phyloP scores from a whole-genome alignment of 108 stramenopile species.

The Pseudonitzschia multistriata region DNA sequence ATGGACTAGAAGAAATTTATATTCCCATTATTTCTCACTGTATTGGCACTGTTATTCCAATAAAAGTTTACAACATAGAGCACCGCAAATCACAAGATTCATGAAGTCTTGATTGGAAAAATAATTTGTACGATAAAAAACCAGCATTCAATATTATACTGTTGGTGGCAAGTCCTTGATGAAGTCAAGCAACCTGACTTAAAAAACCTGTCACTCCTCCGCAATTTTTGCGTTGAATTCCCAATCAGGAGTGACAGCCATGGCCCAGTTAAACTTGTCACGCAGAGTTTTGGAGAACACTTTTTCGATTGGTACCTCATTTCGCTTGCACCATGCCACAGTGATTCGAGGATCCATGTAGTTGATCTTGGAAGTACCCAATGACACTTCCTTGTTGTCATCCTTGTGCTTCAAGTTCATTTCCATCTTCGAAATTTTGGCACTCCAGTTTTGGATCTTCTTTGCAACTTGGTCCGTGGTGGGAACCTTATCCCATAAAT shows the following conservation, averaged over 20 bases:
- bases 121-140: too few species aligned
- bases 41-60: too few species aligned
- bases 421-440: constrained; percentile 89
- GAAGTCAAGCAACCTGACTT: not conserved
- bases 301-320: constrained; percentile 94
- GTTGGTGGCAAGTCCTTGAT: not conserved
- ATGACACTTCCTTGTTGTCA: constrained; percentile 98
- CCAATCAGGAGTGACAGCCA: constrained; percentile 95
- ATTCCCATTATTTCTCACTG: too few species aligned
- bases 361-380: constrained; percentile 87
- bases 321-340: constrained; percentile 99
- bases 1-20: too few species aligned
- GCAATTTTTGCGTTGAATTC: constrained; percentile 86
- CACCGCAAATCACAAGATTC: too few species aligned
- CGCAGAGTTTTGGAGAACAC: constrained; percentile 95
- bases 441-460: constrained; percentile 78
- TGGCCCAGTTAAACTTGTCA: constrained; percentile 99
- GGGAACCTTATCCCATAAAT: constrained; percentile 90
- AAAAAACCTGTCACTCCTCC: constrained; percentile 4
- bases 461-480: constrained; percentile 80
- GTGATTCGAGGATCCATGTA: constrained; percentile 99
- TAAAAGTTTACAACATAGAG: too few species aligned
- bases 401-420: constrained; percentile 96
- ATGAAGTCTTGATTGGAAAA: too few species aligned
- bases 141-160: too few species aligned